These are phyloP conservation scores for Arabidopsis lyrata DNA, from an alignment of 441 rosid species.

Conservation along the genomic window DNA sequence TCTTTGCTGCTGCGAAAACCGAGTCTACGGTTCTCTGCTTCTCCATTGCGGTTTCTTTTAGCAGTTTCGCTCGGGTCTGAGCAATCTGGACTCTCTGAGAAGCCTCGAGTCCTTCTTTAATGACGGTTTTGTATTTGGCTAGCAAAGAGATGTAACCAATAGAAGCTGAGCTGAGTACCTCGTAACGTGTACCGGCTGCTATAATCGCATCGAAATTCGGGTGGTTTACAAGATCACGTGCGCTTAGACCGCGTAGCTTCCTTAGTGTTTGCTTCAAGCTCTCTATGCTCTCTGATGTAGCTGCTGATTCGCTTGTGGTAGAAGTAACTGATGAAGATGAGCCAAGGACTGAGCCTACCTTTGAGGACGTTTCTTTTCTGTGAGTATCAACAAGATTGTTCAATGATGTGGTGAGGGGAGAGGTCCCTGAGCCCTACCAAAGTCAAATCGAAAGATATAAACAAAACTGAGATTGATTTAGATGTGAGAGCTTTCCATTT, in stretches of 20 bases:
- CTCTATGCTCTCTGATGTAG: conserved; percentile 43
- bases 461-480: conserved; percentile 7
- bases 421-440: conserved; percentile 37
- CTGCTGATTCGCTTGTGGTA: conserved; percentile 43
- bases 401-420: conserved; percentile 37
- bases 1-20: conserved; percentile 26
- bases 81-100: conserved; percentile 45
- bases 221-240: conserved; percentile 46
- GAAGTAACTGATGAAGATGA: conserved; percentile 37
- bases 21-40: conserved; percentile 45
- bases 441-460: conserved; percentile 20
- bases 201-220: conserved; percentile 43
- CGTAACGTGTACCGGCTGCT: conserved; percentile 44
- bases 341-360: conserved; percentile 31
- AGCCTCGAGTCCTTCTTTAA: conserved; percentile 49
- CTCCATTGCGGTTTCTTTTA: conserved; percentile 45
- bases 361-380: conserved; percentile 33
- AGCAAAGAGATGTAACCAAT: conserved; percentile 49
- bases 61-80: conserved; percentile 40
- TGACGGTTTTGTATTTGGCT: conserved; percentile 49
- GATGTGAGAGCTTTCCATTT: conserved; percentile 12
- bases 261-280: conserved; percentile 35
- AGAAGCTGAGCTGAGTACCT: conserved; percentile 47
- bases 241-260: conserved; percentile 43
- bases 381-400: conserved; percentile 39